These are phyloP conservation scores for Geosmithia putterillii DNA, from an alignment of 2,329 filamentous ascomycete genomes.

Conservation along the genomic window DNA sequence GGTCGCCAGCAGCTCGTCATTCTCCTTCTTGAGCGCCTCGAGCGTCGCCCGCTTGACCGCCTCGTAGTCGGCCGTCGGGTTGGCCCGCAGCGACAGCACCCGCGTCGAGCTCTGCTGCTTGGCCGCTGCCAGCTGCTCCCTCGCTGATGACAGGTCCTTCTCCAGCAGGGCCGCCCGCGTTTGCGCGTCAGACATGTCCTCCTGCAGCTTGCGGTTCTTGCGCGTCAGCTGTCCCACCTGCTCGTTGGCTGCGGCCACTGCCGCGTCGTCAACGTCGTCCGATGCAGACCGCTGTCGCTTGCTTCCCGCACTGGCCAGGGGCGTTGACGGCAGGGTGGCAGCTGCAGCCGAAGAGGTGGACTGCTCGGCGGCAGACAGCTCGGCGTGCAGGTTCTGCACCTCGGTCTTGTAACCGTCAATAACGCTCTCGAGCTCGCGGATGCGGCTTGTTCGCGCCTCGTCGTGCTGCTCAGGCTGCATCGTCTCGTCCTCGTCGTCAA, in stretches of 20 bases:
- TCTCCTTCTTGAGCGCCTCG: slow-evolving; percentile 67
- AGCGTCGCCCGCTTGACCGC: slow-evolving; percentile 75
- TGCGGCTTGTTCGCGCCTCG: slow-evolving; percentile 58
- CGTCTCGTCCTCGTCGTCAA: slow-evolving; percentile 78
- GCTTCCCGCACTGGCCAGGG: slow-evolving; percentile 31
- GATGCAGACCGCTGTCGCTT: slow-evolving; percentile 56
- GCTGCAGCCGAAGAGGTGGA: slow-evolving; percentile 9
- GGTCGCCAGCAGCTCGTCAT: slow-evolving; percentile 67
- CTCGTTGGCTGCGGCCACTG: slow-evolving; percentile 35
- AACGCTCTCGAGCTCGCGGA: slow-evolving; percentile 73
- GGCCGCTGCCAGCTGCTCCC: slow-evolving; percentile 58
- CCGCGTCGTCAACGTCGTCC: slow-evolving; percentile 22
- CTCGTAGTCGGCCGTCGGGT: slow-evolving; percentile 79
- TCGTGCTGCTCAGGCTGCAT: slow-evolving; percentile 74
- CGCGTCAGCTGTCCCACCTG: slow-evolving; percentile 73
- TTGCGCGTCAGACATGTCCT: slow-evolving; percentile 58
- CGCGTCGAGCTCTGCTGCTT: slow-evolving; percentile 63
- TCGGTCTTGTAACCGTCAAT: slow-evolving; percentile 80
- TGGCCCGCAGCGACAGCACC: slow-evolving; percentile 76
- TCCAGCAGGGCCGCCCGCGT: slow-evolving; percentile 59
- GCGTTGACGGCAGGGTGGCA: slow-evolving; percentile 4
- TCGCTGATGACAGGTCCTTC: slow-evolving; percentile 60
- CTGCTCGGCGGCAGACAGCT: slow-evolving; percentile 56
- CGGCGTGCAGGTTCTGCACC: slow-evolving; percentile 58
- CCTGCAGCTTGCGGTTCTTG: slow-evolving; percentile 77